Percentiles rank a stretch among this genome's conserved stretches.
Conservation (phyloP, 345 rosid species). For the Sapria himalayana region DNA sequence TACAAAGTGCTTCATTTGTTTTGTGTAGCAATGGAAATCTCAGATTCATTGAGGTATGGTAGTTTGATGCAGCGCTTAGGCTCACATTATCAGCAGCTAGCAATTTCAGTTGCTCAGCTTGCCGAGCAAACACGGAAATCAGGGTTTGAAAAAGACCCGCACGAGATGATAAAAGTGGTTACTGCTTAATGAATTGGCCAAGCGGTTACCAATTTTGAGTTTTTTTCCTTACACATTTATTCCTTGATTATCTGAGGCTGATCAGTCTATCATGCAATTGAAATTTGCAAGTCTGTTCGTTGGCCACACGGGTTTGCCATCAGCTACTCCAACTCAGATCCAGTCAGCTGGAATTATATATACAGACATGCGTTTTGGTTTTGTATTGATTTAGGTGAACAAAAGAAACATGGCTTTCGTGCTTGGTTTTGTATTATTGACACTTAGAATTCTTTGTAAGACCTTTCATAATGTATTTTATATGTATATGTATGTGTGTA, state of each 20-base stretch:
- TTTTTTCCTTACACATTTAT: conserved; percentile 11
- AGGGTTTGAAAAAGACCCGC: conserved; percentile 77
- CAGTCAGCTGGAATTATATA: too few relatives aligned
- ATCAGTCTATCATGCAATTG: conserved; percentile 4
- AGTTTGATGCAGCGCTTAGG: conserved; percentile 66
- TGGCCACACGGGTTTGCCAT: conserved; percentile 3
- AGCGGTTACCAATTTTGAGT: conserved; percentile 3
- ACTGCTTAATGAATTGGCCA: conserved; percentile 15
- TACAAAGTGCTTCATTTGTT: conserved; percentile 1
- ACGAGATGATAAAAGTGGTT: conserved; percentile 47
- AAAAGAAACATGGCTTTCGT: too few relatives aligned
- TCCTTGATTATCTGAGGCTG: conserved; percentile 6
- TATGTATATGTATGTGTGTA: too few relatives aligned
- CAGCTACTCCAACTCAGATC: too few relatives aligned
- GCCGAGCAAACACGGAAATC: conserved; percentile 84
- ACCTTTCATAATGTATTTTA: too few relatives aligned
- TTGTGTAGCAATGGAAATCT: conserved; percentile 48
- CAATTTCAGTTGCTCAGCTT: conserved; percentile 76
- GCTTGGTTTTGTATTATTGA: too few relatives aligned
- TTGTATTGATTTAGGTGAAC: too few relatives aligned
- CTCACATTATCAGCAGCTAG: conserved; percentile 68
- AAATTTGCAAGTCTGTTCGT: conserved; percentile 13
- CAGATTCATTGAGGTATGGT: conserved; percentile 64
- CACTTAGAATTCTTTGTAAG: too few relatives aligned
- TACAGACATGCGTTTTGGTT: too few relatives aligned